Evolutionary conservation across 2,329 filamentous ascomycete species (phyloP).

Genomic region (Aspergillus terreus): DNA sequence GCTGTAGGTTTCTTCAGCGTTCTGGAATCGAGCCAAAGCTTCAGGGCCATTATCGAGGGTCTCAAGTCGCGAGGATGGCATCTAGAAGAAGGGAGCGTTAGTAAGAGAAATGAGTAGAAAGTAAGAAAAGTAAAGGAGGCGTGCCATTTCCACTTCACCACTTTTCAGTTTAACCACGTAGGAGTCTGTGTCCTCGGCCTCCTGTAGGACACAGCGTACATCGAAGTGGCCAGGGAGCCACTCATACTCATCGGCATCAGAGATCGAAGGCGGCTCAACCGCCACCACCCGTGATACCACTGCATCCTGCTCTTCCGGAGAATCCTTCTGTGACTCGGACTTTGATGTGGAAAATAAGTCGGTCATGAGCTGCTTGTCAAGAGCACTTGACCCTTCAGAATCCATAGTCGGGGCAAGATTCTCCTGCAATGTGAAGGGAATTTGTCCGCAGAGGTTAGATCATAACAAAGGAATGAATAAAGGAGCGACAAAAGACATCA

Average conservation of each 20-base stretch:
- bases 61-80: slow-evolving; percentile 24
- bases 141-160: slow-evolving; percentile 33
- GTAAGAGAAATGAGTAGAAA: slow-evolving; percentile 2
- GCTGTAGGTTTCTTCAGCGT: slow-evolving; percentile 6
- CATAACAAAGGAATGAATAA: neutral
- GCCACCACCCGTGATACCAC: slow-evolving; percentile 9
- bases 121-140: neutral
- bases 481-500: neutral
- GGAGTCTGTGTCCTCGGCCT: slow-evolving; percentile 20
- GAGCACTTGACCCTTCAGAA: neutral
- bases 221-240: slow-evolving; percentile 38
- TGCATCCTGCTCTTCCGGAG: neutral
- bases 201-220: slow-evolving; percentile 27
- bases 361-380: neutral
- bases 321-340: neutral
- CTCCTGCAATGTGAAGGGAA: no score
- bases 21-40: slow-evolving; percentile 22
- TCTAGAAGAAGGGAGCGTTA: slow-evolving; percentile 17
- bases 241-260: slow-evolving; percentile 33
- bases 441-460: neutral
- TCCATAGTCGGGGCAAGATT: neutral
- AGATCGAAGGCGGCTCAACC: slow-evolving; percentile 30
- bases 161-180: slow-evolving; percentile 35
- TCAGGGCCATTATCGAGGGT: slow-evolving; percentile 25
- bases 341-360: neutral